Base-by-base conservation (phyloP, 2,329 filamentous ascomycete genomes). In the Claviceps sp. region DNA sequence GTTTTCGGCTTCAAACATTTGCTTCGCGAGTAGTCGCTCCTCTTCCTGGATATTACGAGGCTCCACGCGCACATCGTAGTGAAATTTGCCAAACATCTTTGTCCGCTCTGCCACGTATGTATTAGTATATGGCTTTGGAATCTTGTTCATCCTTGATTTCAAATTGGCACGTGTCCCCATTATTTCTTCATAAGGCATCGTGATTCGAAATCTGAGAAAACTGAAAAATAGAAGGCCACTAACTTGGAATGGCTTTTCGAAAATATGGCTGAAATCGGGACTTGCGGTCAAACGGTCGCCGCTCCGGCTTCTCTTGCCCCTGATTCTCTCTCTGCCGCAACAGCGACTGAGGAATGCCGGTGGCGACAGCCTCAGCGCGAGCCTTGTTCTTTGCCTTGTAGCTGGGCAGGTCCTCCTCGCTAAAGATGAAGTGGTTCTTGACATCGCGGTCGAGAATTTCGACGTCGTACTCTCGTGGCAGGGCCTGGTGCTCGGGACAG, bases 401-500 rank as follows among this genome's bases (percentile, higher is more conserved):
- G 16, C 66, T 61, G 0, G 89, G 87, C 22, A 95, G 77, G 62
- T 97, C 89, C 65, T 95, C 89, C 69, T 98, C 93, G 42, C 86
- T 89, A 64, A 98, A 98, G 52, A 97, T 74, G 64, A 86, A 95
- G 20, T 89, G 93, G 67, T 95, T 96, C 61, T 80, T 81, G 37
- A 91, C 81, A n/a, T 78, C 65, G 51, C 67, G 62, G 48, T 75
- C 73, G 52, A 69, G 82, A 47, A 89, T 75, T 47, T 89, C 82
- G 53, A 97, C 72, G 58, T 88, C 79, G 69, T 96, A 98, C 62
- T 95, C 89, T 62, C 88, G 88, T 11, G 90, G 89, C n/a, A 96
- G 75, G 5, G 76, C 71, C 59, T 84, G 77, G 64, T 95, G 89
- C 56, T 81, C 75, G 7, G 78, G 72, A 49, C 84, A 73, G 49